Evolutionary conservation across 2,329 filamentous ascomycete genomes (phyloP).

Genomic region (Gaeumannomyces tritici): DNA sequence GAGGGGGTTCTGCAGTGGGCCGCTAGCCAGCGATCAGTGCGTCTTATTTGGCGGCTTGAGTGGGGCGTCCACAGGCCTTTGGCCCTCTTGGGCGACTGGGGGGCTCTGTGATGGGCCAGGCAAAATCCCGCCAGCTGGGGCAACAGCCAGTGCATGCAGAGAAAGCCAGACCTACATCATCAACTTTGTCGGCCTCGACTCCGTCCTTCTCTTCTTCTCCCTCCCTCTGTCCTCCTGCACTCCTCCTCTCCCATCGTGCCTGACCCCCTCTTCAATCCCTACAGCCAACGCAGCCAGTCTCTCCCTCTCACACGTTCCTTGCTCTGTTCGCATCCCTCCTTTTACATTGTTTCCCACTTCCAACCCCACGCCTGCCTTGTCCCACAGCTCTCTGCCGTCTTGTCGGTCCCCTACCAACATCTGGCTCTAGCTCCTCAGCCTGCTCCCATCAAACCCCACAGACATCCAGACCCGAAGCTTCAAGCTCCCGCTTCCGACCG

Average conservation of each 20-base stretch:
- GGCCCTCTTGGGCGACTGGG: not conserved
- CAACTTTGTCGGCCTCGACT: slow-evolving; percentile 5
- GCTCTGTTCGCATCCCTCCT: not conserved
- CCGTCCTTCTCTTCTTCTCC: slow-evolving; percentile 2
- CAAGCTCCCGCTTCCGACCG: not conserved
- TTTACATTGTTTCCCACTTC: not conserved
- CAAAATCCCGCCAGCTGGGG: slow-evolving; percentile 8
- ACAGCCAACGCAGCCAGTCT: not conserved
- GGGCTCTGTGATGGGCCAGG: not conserved
- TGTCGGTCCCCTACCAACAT: not conserved
- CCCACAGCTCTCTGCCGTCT: not conserved
- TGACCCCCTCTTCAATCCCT: slow-evolving; percentile 2
- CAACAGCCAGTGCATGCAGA: slow-evolving; percentile 8
- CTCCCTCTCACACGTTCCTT: slow-evolving; percentile 6
- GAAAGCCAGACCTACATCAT: slow-evolving; percentile 7
- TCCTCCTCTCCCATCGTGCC: slow-evolving; percentile 2
- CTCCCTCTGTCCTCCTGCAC: slow-evolving; percentile 2
- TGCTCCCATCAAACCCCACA: not conserved
- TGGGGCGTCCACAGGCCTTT: not conserved
- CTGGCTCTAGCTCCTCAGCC: slow-evolving; percentile 1
- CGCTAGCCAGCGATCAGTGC: slow-evolving; percentile 2
- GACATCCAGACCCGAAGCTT: slow-evolving; percentile 1
- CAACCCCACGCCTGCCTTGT: not conserved
- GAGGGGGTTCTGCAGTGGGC: not conserved
- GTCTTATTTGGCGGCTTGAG: not conserved